A percentile compares a stretch with the other conserved stretches of the same genome.
Evolutionary conservation across 108 stramenopile genomes (phyloP).

Genomic region (Cyclostephanos invisitatus): DNA sequence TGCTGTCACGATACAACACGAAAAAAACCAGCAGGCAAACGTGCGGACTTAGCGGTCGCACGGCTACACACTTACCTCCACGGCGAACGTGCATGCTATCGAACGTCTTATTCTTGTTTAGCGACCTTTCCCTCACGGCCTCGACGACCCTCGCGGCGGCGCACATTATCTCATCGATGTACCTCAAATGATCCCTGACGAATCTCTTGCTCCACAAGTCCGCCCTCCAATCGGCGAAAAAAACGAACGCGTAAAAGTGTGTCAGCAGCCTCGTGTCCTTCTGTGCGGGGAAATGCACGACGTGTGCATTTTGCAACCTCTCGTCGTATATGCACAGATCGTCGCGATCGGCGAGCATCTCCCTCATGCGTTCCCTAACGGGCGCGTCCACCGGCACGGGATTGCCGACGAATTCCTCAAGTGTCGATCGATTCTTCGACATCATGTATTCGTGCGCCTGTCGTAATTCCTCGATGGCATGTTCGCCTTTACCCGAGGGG

Average conservation of each 20-base stretch:
- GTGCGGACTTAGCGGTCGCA: no score
- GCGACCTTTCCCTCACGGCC: slow-evolving; percentile 48
- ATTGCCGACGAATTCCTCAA: slow-evolving; percentile 45
- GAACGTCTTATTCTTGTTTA: slow-evolving; percentile 50
- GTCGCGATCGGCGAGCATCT: slow-evolving; percentile 65
- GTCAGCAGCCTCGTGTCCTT: slow-evolving; percentile 61
- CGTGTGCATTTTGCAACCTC: slow-evolving; percentile 56
- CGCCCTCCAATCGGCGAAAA: slow-evolving; percentile 80
- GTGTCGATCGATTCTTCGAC: slow-evolving; percentile 21
- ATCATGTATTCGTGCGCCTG: slow-evolving; percentile 42
- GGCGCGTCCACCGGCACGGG: slow-evolving; percentile 65
- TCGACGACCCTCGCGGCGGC: slow-evolving; percentile 77
- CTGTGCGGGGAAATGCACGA: slow-evolving; percentile 69
- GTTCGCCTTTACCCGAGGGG: slow-evolving; percentile 52
- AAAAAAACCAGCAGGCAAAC: not conserved
- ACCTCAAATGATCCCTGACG: slow-evolving; percentile 66
- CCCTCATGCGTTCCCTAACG: slow-evolving; percentile 62
- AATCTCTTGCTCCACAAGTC: slow-evolving; percentile 78
- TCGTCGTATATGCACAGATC: slow-evolving; percentile 75
- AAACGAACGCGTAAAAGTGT: slow-evolving; percentile 86
- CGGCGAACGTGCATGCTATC: slow-evolving; percentile 88
- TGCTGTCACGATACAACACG: no score
- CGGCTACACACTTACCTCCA: slow-evolving; percentile 49
- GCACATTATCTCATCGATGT: slow-evolving; percentile 81
- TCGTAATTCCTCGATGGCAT: slow-evolving; percentile 53